Evolutionary conservation across 192 early-diverging fungal genomes (phyloP).

Genomic region (Backusella mclennaniae): DNA sequence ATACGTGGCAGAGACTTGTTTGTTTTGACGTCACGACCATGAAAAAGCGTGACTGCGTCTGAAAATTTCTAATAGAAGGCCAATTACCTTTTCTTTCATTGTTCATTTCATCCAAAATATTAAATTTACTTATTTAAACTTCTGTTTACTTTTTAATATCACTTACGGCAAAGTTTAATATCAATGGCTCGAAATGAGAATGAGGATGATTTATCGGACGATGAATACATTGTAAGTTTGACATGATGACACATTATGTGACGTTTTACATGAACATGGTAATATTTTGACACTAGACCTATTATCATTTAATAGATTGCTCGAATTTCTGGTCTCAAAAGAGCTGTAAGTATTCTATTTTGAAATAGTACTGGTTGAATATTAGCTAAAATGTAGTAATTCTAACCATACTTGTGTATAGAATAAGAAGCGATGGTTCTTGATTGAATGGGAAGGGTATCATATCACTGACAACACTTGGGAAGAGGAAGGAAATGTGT

Average conservation of each 20-base stretch:
- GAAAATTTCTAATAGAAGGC: neutral
- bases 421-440: neutral
- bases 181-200: neutral
- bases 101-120: too few relatives aligned
- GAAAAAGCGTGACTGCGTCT: neutral
- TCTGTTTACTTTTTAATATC: neutral
- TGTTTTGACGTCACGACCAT: neutral
- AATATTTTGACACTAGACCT: neutral
- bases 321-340: neutral
- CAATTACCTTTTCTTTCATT: too few relatives aligned
- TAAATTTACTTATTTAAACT: too few relatives aligned
- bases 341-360: neutral
- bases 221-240: neutral
- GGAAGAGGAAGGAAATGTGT: neutral
- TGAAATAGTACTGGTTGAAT: neutral
- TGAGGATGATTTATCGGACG: neutral
- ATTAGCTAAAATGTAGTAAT: neutral
- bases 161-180: neutral
- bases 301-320: neutral
- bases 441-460: constrained; percentile 1
- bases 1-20: too few relatives aligned
- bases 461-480: neutral
- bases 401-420: neutral
- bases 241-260: neutral
- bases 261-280: neutral